Evolutionary conservation across 768 basidiomycete genomes (phyloP), one percentile per base, ranked within the genome.

Genomic region (Mycena haematopus): DNA sequence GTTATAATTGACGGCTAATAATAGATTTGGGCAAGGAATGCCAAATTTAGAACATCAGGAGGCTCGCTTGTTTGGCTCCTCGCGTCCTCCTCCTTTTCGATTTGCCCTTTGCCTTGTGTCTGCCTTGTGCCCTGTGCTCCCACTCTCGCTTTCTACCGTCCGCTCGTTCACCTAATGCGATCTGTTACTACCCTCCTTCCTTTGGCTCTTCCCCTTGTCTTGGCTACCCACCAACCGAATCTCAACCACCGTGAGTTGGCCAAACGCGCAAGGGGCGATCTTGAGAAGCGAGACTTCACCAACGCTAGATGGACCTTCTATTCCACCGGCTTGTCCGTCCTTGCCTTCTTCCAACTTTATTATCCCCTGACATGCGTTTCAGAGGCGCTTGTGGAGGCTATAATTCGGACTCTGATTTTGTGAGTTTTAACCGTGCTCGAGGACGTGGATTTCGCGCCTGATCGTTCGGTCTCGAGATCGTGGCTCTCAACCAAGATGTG

Each of bases 371-470:
- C 14, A 25, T 21, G 56, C 31, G 13, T 42, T 42, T 63, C 44
- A 87, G 86, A 40, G 86, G 86, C 69, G 86, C 87, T 47, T 88
- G 86, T 66, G 86, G 86, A 22, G 33, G 74, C 7, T 25, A 1
- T 11, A 86, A 78, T 67, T 57, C 45, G 0, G 52, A 76, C 38
- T 66, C 59, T 44, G 84, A 86, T 65, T 85, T 74, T 49, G 84
- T 86, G 65, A 59, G 81, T 76, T 25, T 52, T 31, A 31, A 44
- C 1, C n/a, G 40, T 8, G 54, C 14, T 25, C 14, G 15, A 22
- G 25, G 7, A 38, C 19, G 22, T 45, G 33, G 14, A 50, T 25
- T 52, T n/a, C 40, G 31, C 46, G 7, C 51, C 56, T 67, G 21
- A 65, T 25, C 19, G 35, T 11, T 49, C 36, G 44, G 9, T 27